Conservation (phyloP, 176 grass and related monocot species). For the Eragrostis nindensis region DNA sequence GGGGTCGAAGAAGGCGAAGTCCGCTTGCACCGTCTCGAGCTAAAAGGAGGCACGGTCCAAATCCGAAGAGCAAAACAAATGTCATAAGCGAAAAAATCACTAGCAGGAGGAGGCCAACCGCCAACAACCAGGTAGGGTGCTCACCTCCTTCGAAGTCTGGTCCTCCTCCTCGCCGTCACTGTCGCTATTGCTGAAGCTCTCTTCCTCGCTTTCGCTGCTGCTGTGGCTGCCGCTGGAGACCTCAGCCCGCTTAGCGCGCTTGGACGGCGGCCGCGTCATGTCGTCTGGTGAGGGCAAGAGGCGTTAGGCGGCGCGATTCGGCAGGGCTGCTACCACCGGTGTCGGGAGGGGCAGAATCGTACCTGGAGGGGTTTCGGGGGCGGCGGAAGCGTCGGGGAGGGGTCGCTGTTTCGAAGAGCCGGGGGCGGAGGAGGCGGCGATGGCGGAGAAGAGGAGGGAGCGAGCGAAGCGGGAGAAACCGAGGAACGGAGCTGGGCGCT, state of each 20-base stretch:
- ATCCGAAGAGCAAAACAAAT: conserved; percentile 7
- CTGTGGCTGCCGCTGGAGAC: conserved; percentile 20
- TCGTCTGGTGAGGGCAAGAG: neutral
- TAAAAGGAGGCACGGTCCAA: neutral
- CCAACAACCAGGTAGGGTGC: neutral
- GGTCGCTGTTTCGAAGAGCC: neutral
- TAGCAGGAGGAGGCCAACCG: neutral
- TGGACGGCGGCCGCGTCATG: conserved; percentile 29
- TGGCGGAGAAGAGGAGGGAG: conserved; percentile 51
- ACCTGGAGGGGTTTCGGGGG: conserved; percentile 8
- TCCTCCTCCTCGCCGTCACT: neutral
- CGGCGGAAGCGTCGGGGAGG: neutral
- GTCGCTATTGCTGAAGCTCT: conserved; percentile 19
- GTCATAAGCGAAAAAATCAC: neutral
- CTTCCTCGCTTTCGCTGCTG: conserved; percentile 25
- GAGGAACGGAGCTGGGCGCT: conserved; percentile 30
- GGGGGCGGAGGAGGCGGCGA: conserved; percentile 4
- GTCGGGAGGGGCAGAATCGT: neutral
- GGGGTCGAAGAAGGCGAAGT: conserved; percentile 98
- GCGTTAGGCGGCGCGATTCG: neutral
- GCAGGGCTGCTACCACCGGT: neutral
- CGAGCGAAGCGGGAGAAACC: conserved; percentile 77
- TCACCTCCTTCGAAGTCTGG: conserved; percentile 39
- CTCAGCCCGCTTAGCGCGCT: conserved; percentile 43
- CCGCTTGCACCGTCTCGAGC: conserved; percentile 70